Evolutionary conservation across 2,329 filamentous ascomycete genomes (phyloP), one percentile per base, ranked within the genome.

Genomic region (Fusarium nodosum): DNA sequence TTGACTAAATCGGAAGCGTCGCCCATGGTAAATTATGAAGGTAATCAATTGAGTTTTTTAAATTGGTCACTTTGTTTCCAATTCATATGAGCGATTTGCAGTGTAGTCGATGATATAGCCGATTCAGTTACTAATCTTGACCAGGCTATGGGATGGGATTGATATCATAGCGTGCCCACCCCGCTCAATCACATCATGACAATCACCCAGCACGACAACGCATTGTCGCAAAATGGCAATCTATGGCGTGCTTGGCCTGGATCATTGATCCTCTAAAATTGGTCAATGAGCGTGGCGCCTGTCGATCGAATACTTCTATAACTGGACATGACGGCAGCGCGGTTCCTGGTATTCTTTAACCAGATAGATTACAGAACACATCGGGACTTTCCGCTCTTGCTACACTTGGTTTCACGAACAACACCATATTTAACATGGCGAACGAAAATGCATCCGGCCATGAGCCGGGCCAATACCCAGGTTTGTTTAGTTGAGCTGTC

Each of bases 21-120:
- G 16, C 46, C 46, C 46, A 50, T 50, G 3, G 3, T 50, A 2
- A 50, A 26, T 15, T 50, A 0, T 34, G 11, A 11, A 50, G 16
- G 0, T 50, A n/a, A 10, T 2, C 5, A 7, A 7, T 34, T n/a
- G 20, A n/a, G 11, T n/a, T 10, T 50, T 26, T 26, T 0, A 3
- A 34, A 15, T 18, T 26, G 2, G 3, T 15, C 2, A 26, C 11
- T n/a, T 3, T 10, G 16, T n/a, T 34, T 34, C 2, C 16, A n/a
- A n/a, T 34, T 50, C 7, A 50, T 34, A 26, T 50, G 46, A 50
- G 46, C 11, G 11, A 26, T 50, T 50, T 50, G 16, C 0, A 34
- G 11, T n/a, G 3, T 9, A 15, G 20, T 50, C 5, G 2, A 34
- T 26, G 1, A 10, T 34, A 18, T 48, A 26, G 20, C 31, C 11